phyloP scores from a whole-genome alignment of 805 yeast species.

The Tetrapisispora nanseiensis region DNA sequence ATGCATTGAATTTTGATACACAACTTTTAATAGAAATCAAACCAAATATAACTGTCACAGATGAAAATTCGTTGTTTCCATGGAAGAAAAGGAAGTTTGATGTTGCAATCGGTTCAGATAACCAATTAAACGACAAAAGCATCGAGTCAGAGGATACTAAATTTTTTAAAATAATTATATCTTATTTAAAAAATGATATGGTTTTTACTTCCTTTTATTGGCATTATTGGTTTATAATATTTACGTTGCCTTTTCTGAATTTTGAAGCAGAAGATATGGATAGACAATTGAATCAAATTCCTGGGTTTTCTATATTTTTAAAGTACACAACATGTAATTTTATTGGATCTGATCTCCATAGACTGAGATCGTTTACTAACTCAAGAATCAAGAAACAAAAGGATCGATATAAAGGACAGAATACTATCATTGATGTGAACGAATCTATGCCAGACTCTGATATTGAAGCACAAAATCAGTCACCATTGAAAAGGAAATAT shows the following conservation, averaged over 20 bases:
- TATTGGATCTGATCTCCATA: slow-evolving; percentile 16
- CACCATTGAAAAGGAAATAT: background rate
- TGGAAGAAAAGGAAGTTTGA: slow-evolving; percentile 19
- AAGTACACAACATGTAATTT: slow-evolving; percentile 10
- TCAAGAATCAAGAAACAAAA: slow-evolving; percentile 3
- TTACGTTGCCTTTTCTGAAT: slow-evolving; percentile 4
- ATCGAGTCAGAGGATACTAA: slow-evolving; percentile 12
- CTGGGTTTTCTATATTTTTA: slow-evolving; percentile 17
- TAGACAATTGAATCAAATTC: slow-evolving; percentile 6
- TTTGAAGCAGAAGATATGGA: background rate
- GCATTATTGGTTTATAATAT: slow-evolving; percentile 26
- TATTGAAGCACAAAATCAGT: background rate
- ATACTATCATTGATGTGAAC: background rate
- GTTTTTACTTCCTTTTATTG: slow-evolving; percentile 24
- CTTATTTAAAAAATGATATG: slow-evolving; percentile 24
- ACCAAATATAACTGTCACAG: slow-evolving; percentile 6
- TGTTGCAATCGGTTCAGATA: background rate
- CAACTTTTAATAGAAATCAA: slow-evolving; percentile 10
- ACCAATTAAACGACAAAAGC: slow-evolving; percentile 4
- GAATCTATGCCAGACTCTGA: slow-evolving; percentile 5
- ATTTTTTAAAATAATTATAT: slow-evolving; percentile 21
- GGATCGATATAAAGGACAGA: background rate
- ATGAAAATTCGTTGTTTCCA: slow-evolving; percentile 8
- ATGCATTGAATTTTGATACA: slow-evolving; percentile 19
- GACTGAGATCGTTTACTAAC: slow-evolving; percentile 8